Evolutionary conservation across 164 flowering plant species (phyloP).

Genomic region (Vitis vinifera): DNA sequence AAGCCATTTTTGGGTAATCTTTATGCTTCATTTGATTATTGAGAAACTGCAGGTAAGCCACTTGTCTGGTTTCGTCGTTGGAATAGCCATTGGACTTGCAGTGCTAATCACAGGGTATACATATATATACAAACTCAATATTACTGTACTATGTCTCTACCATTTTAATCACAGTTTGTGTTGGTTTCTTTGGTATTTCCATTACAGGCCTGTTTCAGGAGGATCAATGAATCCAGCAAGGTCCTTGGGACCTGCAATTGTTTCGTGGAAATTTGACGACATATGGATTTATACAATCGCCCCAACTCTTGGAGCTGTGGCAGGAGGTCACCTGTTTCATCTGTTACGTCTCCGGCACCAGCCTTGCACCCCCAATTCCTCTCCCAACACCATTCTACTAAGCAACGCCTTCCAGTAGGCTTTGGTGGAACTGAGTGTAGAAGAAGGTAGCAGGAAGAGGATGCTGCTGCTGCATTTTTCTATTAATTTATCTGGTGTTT

Average conservation of each 20-base stretch:
- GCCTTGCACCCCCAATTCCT: slow-evolving; percentile 16
- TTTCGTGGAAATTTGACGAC: slow-evolving; percentile 51
- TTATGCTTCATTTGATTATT: not conserved
- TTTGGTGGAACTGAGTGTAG: too few relatives aligned
- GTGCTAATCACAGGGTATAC: slow-evolving; percentile 73
- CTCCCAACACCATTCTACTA: slow-evolving; percentile 7
- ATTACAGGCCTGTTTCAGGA: slow-evolving; percentile 78
- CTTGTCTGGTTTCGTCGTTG: slow-evolving; percentile 54
- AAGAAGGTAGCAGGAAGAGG: too few relatives aligned
- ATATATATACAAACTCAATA: not conserved
- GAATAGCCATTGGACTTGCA: slow-evolving; percentile 62
- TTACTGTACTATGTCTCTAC: too few relatives aligned
- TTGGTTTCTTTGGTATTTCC: not conserved
- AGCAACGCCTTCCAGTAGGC: too few relatives aligned
- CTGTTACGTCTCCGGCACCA: slow-evolving; percentile 30
- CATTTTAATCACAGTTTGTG: too few relatives aligned
- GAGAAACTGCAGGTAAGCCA: slow-evolving; percentile 43
- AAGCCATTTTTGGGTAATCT: too few relatives aligned
- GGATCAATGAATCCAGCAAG: slow-evolving; percentile 96
- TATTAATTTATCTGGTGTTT: too few relatives aligned
- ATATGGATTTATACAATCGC: slow-evolving; percentile 72
- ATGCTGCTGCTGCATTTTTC: too few relatives aligned
- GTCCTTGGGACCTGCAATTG: slow-evolving; percentile 78
- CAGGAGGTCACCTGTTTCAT: slow-evolving; percentile 41
- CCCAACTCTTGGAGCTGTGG: slow-evolving; percentile 65